These are phyloP conservation scores for Delphinella strobiligena DNA, from an alignment of 2,329 filamentous ascomycete genomes.

Conservation along the genomic window DNA sequence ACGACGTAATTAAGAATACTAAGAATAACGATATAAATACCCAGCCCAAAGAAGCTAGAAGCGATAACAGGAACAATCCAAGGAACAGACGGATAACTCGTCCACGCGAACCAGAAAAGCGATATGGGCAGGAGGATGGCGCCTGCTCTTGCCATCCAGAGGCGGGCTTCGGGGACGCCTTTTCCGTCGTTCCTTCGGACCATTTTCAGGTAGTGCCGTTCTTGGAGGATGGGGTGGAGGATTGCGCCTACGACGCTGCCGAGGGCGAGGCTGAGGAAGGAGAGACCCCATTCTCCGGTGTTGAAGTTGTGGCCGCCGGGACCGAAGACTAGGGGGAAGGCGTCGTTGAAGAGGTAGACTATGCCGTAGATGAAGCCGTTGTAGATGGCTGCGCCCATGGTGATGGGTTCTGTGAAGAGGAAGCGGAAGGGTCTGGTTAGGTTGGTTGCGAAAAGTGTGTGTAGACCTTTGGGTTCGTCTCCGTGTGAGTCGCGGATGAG, in stretches of 20 bases:
- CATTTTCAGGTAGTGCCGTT: conserved; percentile 13
- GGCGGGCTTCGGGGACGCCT: conserved; percentile 18
- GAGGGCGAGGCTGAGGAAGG: conserved; percentile 15
- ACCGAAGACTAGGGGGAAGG: conserved; percentile 38
- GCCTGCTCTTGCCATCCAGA: conserved; percentile 14
- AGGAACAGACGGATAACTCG: conserved; percentile 4
- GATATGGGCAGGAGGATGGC: conserved; percentile 14
- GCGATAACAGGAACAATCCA: conserved; percentile 39
- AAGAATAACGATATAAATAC: conserved; percentile 39
- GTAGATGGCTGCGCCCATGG: conserved; percentile 36
- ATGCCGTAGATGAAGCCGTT: conserved; percentile 39
- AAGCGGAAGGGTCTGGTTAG: conserved; percentile 37
- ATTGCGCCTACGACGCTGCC: conserved; percentile 13
- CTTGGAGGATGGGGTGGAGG: conserved; percentile 11
- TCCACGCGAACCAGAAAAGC: conserved; percentile 14
- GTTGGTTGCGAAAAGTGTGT: conserved; percentile 27
- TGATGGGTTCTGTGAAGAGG: conserved; percentile 34
- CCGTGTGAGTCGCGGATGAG: conserved; percentile 12
- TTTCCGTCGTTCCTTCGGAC: conserved; percentile 13
- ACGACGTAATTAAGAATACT: conserved; percentile 39
- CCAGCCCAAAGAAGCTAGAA: conserved; percentile 37
- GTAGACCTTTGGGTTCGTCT: conserved; percentile 7
- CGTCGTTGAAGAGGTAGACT: conserved; percentile 38
- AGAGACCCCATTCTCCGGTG: conserved; percentile 13
- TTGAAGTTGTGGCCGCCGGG: conserved; percentile 15